Base-by-base conservation (phyloP, 2,329 filamentous ascomycete species). In the Alternaria conjuncta region DNA sequence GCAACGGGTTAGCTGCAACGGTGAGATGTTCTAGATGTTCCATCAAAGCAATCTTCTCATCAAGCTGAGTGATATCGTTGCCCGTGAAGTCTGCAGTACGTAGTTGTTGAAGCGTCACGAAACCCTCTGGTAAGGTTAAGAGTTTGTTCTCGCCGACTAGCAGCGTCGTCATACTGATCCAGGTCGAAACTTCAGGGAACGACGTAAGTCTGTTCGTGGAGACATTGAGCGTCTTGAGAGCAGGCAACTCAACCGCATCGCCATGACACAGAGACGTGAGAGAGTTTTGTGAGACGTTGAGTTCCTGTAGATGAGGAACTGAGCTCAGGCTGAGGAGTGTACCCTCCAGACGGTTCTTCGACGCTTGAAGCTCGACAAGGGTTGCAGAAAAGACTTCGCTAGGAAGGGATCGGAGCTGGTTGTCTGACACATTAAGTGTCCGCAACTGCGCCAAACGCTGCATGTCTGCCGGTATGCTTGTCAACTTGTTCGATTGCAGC, bases 1-100 rank as follows among this genome's bases (percentile, higher is more conserved):
- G 87, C 13, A 99, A 83, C 0, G 96, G 96, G 73, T 99, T 99
- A n/a, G 93, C 94, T 46, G 89, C 90, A 30, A 99, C 84, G 5
- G 90, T 89, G 45, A 98, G 86, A 75, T 90, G 90, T 20, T 89
- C 86, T 10, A 99, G 82, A 47, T 82, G 89, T 6, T 93, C 88
- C 93, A 98, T 97, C 25, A 88, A 83, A 6, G 90, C 91, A 61
- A 98, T 88, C 67, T 89, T 89, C 0, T 92, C 86, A 28, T 96
- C 92, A 8, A 99, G 79, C 12, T 87, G 84, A 3, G 88, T 88
- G 51, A 99, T 88, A 67, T 96, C 89, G 74, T 99, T 99, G 69
- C 90, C 89, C 0, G 92, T 92, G 68, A 98, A 90, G 78, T 97
- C 93, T 28, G 90, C 92, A 60, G 90, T 91, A 54, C 89, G 90